Base-by-base conservation (phyloP, 2,329 filamentous ascomycete genomes). In the Paramyrothecium roridum region DNA sequence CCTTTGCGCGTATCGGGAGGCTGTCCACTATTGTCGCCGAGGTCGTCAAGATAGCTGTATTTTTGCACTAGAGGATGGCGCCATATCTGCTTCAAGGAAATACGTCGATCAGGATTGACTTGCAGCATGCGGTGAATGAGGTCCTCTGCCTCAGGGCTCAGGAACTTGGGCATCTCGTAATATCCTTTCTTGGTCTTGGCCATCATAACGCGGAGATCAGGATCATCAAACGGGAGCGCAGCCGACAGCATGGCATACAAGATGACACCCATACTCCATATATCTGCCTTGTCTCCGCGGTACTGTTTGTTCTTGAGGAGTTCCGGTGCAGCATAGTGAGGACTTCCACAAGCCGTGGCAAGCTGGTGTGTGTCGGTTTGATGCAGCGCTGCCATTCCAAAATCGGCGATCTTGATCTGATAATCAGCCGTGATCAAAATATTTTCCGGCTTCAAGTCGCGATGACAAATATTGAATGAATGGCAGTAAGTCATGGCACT, bases 371-470 rank as follows among this genome's bases (percentile, higher is more conserved):
- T 88, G 22, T 85, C 82, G 3, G 90, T 90, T 70, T 98, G 93
- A 59, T 88, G 85, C 46, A 98, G 79, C 3, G 93, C 93, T 48
- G 95, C 95, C 93, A 99, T 97, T 46, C 95, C 93, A 71, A 99
- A 99, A 71, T 99, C 95, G 52, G 93, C 93, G 64, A 99, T 87
- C 74, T 98, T 99, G 70, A 98, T 86, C 56, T 90, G 86, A 53
- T 88, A 82, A 49, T 87, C 78, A 3, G 79, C 78, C 55, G 92
- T 92, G 52, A 99, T 80, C 19, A 99, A 80, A 48, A 99, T 97
- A 65, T 99, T 99, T 73, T 99, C 95, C 0, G 93, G 95, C 73
- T 99, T 99, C 53, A 99, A 79, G 64, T 99, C 95, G 22, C 95
- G 89, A 69, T 99, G 95, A 69, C 93, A 96, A 59, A 99, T 96